These are phyloP conservation scores for Coniferiporia sulphurascens DNA, from an alignment of 1,284 basidiomycete genomes.

Conservation along the genomic window DNA sequence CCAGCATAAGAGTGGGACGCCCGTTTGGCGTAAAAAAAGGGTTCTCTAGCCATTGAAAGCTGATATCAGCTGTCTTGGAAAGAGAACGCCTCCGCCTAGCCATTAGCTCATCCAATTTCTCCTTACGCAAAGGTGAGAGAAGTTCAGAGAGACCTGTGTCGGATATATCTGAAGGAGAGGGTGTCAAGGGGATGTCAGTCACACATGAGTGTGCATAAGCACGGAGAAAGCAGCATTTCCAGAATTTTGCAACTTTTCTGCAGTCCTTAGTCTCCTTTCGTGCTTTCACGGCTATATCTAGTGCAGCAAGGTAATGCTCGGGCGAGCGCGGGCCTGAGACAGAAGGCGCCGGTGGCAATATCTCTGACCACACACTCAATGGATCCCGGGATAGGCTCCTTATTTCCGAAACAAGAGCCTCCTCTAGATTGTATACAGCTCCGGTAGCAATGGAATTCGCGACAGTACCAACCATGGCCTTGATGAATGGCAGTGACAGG, in stretches of 20 bases:
- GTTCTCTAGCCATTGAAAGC: neutral
- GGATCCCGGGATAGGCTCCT: neutral
- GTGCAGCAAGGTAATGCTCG: slow-evolving; percentile 11
- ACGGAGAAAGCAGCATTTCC: slow-evolving; percentile 8
- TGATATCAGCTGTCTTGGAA: neutral
- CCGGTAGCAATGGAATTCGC: neutral
- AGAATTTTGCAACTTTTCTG: slow-evolving; percentile 12
- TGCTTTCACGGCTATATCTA: slow-evolving; percentile 12
- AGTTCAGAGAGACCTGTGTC: slow-evolving; percentile 8
- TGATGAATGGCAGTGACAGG: slow-evolving; percentile 11
- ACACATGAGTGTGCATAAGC: neutral
- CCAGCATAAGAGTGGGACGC: neutral
- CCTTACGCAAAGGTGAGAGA: slow-evolving; percentile 1
- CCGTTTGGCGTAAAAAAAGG: neutral
- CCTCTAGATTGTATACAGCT: neutral
- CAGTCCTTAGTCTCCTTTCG: slow-evolving; percentile 5
- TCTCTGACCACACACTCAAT: slow-evolving; percentile 7
- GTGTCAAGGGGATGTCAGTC: slow-evolving; percentile 2
- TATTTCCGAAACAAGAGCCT: neutral
- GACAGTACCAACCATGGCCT: slow-evolving; percentile 3
- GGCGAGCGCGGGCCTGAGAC: slow-evolving; percentile 1
- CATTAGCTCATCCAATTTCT: slow-evolving; percentile 3
- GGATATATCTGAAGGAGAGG: slow-evolving; percentile 17
- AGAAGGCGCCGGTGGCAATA: neutral
- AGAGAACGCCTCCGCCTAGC: neutral